phyloP scores from a whole-genome alignment of 164 flowering plant species.

The Macadamia tetraphylla region DNA sequence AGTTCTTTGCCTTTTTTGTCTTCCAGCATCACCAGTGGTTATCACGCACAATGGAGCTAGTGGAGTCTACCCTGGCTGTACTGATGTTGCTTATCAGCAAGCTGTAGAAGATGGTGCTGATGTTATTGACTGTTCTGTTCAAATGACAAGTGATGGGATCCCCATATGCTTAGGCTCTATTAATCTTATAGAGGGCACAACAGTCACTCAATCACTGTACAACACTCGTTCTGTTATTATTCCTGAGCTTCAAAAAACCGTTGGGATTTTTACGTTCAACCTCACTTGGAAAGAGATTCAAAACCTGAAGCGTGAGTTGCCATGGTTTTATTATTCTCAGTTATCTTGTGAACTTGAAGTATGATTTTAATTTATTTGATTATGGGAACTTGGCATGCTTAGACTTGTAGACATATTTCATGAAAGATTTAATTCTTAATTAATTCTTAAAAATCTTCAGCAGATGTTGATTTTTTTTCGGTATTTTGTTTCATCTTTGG shows the following conservation, averaged over 20 bases:
- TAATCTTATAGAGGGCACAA: slow-evolving; percentile 54
- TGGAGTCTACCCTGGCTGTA: slow-evolving; percentile 80
- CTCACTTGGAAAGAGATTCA: slow-evolving; percentile 71
- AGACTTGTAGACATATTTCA: not conserved
- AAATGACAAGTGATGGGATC: slow-evolving; percentile 36
- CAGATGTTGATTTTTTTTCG: not conserved
- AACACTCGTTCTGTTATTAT: slow-evolving; percentile 20
- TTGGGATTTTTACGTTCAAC: slow-evolving; percentile 61
- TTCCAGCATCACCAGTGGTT: slow-evolving; percentile 51
- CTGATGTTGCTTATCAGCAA: slow-evolving; percentile 67
- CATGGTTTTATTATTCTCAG: not conserved
- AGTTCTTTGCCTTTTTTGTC: slow-evolving; percentile 12
- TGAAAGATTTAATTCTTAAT: not conserved
- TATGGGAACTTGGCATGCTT: not conserved
- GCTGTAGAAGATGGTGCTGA: slow-evolving; percentile 87
- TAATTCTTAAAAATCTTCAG: not conserved
- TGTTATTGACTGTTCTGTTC: slow-evolving; percentile 60
- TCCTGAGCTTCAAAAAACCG: slow-evolving; percentile 32
- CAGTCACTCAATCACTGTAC: slow-evolving; percentile 39
- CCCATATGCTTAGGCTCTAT: slow-evolving; percentile 36
- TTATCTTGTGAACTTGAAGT: not conserved
- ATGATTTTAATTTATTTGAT: not conserved
- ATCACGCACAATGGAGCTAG: slow-evolving; percentile 84
- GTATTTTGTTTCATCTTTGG: not conserved
- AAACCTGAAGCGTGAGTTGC: slow-evolving; percentile 62